A percentile compares a stretch with the other conserved stretches of the same genome.
Conservation (phyloP, 345 rosid genomes). For the Lepidium sativum region DNA sequence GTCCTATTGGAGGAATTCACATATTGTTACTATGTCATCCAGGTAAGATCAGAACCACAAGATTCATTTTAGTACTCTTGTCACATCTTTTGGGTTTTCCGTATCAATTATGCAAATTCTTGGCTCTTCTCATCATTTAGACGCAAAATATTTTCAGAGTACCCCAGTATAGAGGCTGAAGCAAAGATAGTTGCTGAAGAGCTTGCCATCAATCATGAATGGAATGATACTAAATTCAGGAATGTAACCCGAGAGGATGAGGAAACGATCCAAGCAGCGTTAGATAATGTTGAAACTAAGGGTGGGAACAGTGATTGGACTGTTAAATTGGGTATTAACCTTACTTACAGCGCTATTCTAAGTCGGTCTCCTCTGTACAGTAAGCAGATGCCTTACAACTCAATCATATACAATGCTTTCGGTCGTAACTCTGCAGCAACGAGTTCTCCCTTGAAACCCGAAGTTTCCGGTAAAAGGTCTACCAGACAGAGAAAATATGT, state of each 20-base stretch:
- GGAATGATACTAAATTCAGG: constrained; percentile 54
- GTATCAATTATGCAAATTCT: background rate
- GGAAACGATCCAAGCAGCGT: constrained; percentile 50
- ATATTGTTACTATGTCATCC: constrained; percentile 86
- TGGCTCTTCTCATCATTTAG: background rate
- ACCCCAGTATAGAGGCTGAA: constrained; percentile 76
- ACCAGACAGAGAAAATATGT: constrained; percentile 66
- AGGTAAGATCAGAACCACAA: constrained; percentile 33
- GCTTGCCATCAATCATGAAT: constrained; percentile 44
- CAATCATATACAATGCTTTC: constrained; percentile 70
- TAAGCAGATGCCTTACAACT: constrained; percentile 96
- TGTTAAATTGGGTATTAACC: constrained; percentile 80
- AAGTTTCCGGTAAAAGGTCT: constrained; percentile 41
- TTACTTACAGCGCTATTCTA: constrained; percentile 77
- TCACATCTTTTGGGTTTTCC: background rate
- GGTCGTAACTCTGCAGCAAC: constrained; percentile 56
- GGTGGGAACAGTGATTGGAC: constrained; percentile 92
- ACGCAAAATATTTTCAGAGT: constrained; percentile 45
- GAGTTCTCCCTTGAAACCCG: constrained; percentile 35
- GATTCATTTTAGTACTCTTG: background rate
- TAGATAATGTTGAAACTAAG: constrained; percentile 71
- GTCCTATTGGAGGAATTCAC: constrained; percentile 68
- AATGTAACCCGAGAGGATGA: constrained; percentile 64
- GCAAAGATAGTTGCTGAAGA: constrained; percentile 73
- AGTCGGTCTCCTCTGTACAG: constrained; percentile 78